Evolutionary conservation across 805 yeast genomes (phyloP).

Genomic region (Metschnikowia kunwiensis): DNA sequence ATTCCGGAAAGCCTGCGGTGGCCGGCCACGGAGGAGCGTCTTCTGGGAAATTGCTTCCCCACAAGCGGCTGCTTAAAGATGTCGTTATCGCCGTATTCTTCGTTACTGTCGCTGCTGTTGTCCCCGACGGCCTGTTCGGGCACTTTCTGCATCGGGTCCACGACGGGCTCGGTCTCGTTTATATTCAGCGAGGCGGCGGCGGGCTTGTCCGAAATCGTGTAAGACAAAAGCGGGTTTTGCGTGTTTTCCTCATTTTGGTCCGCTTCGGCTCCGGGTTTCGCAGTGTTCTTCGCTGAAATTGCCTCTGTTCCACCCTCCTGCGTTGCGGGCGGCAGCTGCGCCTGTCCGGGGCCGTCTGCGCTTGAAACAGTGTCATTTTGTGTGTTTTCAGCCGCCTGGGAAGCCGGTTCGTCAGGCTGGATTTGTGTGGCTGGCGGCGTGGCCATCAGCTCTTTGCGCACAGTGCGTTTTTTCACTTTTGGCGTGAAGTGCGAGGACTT

Average conservation of each 20-base stretch:
- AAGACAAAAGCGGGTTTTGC: slow-evolving; percentile 2
- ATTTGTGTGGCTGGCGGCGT: slow-evolving; percentile 20
- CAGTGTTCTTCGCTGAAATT: neutral
- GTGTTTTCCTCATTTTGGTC: neutral
- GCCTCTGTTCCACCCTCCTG: neutral
- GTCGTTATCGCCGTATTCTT: slow-evolving; percentile 27
- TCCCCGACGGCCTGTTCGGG: slow-evolving; percentile 12
- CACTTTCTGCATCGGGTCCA: slow-evolving; percentile 28
- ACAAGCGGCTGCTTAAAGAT: slow-evolving; percentile 30
- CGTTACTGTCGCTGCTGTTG: slow-evolving; percentile 18
- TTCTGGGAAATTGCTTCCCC: slow-evolving; percentile 14
- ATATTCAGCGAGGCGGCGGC: neutral
- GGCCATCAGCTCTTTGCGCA: slow-evolving; percentile 18
- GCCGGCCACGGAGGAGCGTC: slow-evolving; percentile 29
- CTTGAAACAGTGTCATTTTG: neutral
- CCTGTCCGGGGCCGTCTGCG: neutral
- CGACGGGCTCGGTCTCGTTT: slow-evolving; percentile 17
- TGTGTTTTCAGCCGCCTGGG: neutral
- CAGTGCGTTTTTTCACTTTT: slow-evolving; percentile 35
- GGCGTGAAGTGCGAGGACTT: slow-evolving; percentile 65
- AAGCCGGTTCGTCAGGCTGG: neutral
- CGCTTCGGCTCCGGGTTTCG: neutral
- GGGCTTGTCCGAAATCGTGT: slow-evolving; percentile 1
- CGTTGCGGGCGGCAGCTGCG: slow-evolving; percentile 6
- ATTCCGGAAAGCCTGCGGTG: slow-evolving; percentile 40